Evolutionary conservation across 495 filamentous ascomycete genomes (phyloP).

Genomic region (Penicillium macrosclerotiorum): DNA sequence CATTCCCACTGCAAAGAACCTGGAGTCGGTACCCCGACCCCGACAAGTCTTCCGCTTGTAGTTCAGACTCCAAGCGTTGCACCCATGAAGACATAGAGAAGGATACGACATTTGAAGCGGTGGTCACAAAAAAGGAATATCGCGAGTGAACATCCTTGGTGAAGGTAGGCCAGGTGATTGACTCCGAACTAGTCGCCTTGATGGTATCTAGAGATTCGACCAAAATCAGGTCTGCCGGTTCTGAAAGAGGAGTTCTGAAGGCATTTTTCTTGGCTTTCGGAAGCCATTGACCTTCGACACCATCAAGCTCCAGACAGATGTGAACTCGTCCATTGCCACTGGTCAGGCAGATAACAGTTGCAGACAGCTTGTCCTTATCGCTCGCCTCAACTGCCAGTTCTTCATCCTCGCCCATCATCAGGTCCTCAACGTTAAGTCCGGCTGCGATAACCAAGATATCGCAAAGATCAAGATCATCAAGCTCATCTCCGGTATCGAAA

Average conservation of each 20-base stretch:
- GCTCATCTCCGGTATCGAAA: constrained; percentile 59
- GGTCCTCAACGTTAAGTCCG: constrained; percentile 49
- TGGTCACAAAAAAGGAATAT: constrained; percentile 78
- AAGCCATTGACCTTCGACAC: constrained; percentile 82
- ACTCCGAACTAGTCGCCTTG: constrained; percentile 46
- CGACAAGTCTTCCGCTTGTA: constrained; percentile 59
- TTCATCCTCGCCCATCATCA: constrained; percentile 53
- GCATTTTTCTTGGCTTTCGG: constrained; percentile 54
- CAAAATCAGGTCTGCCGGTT: constrained; percentile 44
- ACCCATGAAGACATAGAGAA: constrained; percentile 74
- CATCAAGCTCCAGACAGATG: constrained; percentile 75
- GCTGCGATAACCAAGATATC: constrained; percentile 58
- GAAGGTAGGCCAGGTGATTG: constrained; percentile 66
- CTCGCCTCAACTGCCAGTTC: constrained; percentile 47
- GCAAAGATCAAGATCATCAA: constrained; percentile 67
- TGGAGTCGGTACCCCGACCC: constrained; percentile 73
- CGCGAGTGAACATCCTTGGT: constrained; percentile 68
- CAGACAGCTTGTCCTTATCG: constrained; percentile 64
- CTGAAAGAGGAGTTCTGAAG: constrained; percentile 37
- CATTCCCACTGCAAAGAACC: constrained; percentile 61
- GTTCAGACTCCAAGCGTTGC: constrained; percentile 70
- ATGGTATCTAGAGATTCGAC: constrained; percentile 62
- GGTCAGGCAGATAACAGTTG: constrained; percentile 70
- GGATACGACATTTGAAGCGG: constrained; percentile 64
- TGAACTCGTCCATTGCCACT: constrained; percentile 71